Percentiles rank a stretch among this genome's conserved stretches.
Conservation (phyloP, 176 grass and related monocot genomes). For the Sorghum bicolor region DNA sequence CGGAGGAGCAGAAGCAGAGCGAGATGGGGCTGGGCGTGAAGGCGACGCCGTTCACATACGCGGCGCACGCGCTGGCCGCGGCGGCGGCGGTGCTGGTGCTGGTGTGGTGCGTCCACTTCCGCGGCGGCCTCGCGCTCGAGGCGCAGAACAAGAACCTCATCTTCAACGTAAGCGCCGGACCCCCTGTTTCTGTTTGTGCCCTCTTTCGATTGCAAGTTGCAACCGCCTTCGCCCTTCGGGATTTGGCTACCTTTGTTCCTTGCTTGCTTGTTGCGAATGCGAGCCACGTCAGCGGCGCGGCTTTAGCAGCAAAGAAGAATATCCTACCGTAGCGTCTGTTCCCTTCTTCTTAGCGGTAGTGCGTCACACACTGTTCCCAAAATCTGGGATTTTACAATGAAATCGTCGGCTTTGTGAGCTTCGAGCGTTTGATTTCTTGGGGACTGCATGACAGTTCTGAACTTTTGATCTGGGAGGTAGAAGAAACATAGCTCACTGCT, state of each 20-base stretch:
- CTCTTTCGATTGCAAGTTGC: background rate
- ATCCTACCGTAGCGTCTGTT: background rate
- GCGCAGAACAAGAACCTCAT: conserved; percentile 84
- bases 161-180: conserved; percentile 59
- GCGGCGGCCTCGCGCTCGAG: conserved; percentile 78
- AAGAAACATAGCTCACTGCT: too few species aligned
- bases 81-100: conserved; percentile 68
- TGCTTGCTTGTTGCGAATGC: conserved; percentile 17
- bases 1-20: background rate
- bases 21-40: conserved; percentile 44
- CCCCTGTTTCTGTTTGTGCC: too few species aligned
- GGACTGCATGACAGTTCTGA: background rate
- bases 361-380: background rate
- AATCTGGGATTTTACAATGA: background rate
- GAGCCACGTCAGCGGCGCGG: background rate
- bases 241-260: background rate
- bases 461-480: background rate
- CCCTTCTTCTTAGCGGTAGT: background rate
- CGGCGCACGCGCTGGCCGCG: conserved; percentile 56
- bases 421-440: background rate
- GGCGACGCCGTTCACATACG: conserved; percentile 70
- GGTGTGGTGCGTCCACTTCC: conserved; percentile 86
- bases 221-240: background rate
- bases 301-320: background rate
- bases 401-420: background rate